Conservation (phyloP, 2,329 filamentous ascomycete species). For the Truncatella angustata region DNA sequence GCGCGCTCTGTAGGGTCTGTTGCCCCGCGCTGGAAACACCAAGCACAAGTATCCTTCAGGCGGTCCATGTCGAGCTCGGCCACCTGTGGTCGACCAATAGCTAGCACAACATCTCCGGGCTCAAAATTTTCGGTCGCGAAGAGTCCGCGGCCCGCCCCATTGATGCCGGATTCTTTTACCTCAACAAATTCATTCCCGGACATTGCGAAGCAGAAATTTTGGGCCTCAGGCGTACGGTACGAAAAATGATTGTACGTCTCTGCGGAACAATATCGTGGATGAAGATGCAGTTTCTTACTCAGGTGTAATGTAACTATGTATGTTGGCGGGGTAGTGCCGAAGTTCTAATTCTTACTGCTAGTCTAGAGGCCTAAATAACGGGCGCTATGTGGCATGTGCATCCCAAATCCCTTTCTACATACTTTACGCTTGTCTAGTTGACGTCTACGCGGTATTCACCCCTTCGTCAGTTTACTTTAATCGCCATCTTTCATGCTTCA, state of each 20-base stretch:
- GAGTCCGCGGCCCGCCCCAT: slow-evolving; percentile 23
- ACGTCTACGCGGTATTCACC: too few species aligned
- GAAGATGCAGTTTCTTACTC: background rate
- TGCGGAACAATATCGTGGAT: background rate
- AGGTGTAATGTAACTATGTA: too few species aligned
- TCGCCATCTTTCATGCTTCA: too few species aligned
- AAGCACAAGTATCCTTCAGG: slow-evolving; percentile 25
- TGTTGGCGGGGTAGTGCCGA: too few species aligned
- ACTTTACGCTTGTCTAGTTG: too few species aligned
- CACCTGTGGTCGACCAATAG: slow-evolving; percentile 23
- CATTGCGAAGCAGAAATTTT: slow-evolving; percentile 1
- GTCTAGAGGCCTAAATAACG: too few species aligned
- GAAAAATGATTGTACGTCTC: background rate
- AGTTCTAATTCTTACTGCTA: too few species aligned
- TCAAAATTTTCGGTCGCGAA: slow-evolving; percentile 22
- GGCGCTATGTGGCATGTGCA: too few species aligned
- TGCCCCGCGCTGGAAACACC: slow-evolving; percentile 25
- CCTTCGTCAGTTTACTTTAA: too few species aligned
- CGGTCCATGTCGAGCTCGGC: slow-evolving; percentile 21
- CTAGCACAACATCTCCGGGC: slow-evolving; percentile 21
- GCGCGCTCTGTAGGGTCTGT: slow-evolving; percentile 17
- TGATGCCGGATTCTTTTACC: slow-evolving; percentile 18
- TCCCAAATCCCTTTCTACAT: too few species aligned
- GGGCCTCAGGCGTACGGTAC: too few species aligned
- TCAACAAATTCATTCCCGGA: slow-evolving; percentile 15